These are phyloP conservation scores for Arthrinium puccinioides DNA, from an alignment of 2,329 filamentous ascomycete species.

Conservation along the genomic window DNA sequence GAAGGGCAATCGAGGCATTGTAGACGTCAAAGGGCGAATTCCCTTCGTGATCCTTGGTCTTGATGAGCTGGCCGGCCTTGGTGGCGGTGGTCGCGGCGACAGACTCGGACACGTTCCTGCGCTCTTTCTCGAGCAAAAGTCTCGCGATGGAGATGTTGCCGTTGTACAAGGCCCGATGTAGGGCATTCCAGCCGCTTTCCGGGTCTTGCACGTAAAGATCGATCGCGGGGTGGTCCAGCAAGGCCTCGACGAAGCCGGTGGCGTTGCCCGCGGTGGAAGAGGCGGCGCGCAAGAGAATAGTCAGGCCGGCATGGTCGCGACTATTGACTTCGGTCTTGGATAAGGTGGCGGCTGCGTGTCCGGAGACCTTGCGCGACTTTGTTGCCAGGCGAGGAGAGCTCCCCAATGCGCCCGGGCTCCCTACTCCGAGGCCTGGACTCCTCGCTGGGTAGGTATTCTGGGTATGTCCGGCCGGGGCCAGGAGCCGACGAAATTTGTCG, in stretches of 20 bases:
- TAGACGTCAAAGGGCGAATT: slow-evolving; percentile 94
- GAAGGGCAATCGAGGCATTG: slow-evolving; percentile 73
- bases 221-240: slow-evolving; percentile 74
- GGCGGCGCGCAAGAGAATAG: slow-evolving; percentile 75
- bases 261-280: slow-evolving; percentile 67
- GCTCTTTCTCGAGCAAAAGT: slow-evolving; percentile 71
- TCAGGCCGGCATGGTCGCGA: slow-evolving; percentile 74
- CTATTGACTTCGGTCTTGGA: slow-evolving; percentile 70
- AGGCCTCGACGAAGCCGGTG: slow-evolving; percentile 65
- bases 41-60: slow-evolving; percentile 91
- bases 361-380: slow-evolving; percentile 48
- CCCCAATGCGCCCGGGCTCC: slow-evolving; percentile 19
- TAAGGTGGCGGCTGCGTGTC: slow-evolving; percentile 34
- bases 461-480: slow-evolving; percentile 61
- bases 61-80: slow-evolving; percentile 71
- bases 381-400: slow-evolving; percentile 41
- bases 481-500: slow-evolving; percentile 83
- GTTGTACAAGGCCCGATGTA: slow-evolving; percentile 84
- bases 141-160: slow-evolving; percentile 85
- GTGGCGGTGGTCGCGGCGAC: slow-evolving; percentile 49
- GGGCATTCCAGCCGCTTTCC: slow-evolving; percentile 92
- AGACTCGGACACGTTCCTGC: slow-evolving; percentile 54
- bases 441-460: slow-evolving; percentile 48
- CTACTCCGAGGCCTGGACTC: slow-evolving; percentile 30
- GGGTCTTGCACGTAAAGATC: slow-evolving; percentile 83